These are phyloP conservation scores for Heritiera littoralis DNA, from an alignment of 345 rosid genomes.

Conservation along the genomic window DNA sequence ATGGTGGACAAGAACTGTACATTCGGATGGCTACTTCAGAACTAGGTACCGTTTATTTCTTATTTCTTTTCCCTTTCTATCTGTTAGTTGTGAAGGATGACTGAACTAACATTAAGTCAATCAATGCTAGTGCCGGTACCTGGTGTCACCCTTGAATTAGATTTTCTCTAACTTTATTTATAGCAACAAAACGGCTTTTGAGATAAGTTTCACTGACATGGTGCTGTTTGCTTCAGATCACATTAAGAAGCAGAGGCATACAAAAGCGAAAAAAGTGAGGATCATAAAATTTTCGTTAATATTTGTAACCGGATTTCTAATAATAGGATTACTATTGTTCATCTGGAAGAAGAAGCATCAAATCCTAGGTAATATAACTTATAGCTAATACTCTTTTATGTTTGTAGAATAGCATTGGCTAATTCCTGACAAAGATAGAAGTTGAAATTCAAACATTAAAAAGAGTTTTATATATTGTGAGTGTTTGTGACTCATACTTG, in stretches of 20 bases:
- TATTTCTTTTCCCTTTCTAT: not conserved
- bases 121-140: too few relatives aligned
- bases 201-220: not conserved
- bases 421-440: not conserved
- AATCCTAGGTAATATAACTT: too few relatives aligned
- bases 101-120: too few relatives aligned
- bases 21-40: slow-evolving; percentile 28
- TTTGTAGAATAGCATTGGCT: too few relatives aligned
- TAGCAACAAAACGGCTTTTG: too few relatives aligned
- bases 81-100: too few relatives aligned
- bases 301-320: not conserved
- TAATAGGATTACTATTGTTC: not conserved
- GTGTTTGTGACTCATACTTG: not conserved
- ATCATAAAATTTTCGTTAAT: too few relatives aligned
- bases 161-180: too few relatives aligned
- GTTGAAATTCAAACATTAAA: not conserved
- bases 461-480: not conserved
- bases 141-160: too few relatives aligned
- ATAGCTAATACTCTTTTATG: too few relatives aligned
- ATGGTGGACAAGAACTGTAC: slow-evolving; percentile 30
- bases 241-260: not conserved
- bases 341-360: too few relatives aligned
- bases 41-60: slow-evolving; percentile 19
- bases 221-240: not conserved
- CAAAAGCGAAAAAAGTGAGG: not conserved